Evolutionary conservation across 441 rosid species (phyloP).

Genomic region (Erodium chrysanthum): DNA sequence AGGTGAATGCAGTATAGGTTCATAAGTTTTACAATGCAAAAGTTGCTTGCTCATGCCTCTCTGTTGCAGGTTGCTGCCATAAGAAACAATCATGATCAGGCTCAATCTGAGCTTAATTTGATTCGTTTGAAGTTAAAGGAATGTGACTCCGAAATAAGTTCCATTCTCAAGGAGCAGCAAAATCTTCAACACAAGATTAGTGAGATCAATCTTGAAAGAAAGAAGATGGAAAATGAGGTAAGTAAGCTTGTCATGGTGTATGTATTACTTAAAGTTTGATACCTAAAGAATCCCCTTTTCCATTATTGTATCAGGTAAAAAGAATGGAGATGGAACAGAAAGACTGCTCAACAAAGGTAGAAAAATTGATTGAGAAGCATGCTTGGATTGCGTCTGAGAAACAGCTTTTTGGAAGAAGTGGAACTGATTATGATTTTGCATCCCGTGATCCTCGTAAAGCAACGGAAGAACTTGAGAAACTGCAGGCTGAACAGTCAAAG

Average conservation of each 20-base stretch:
- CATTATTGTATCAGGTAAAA: conserved; percentile 42
- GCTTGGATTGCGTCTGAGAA: conserved; percentile 92
- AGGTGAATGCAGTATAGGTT: conserved; percentile 38
- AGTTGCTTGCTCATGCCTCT: conserved; percentile 18
- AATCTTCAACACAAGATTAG: conserved; percentile 55
- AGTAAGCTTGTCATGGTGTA: conserved; percentile 2
- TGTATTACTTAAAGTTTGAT: conserved; percentile 13
- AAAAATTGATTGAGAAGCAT: conserved; percentile 84
- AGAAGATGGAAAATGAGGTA: conserved; percentile 98
- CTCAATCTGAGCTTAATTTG: conserved; percentile 56
- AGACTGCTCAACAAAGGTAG: conserved; percentile 75
- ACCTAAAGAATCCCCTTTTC: conserved; percentile 3
- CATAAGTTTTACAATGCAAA: conserved; percentile 8
- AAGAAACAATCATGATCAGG: conserved; percentile 48
- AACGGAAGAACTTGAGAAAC: conserved; percentile 68
- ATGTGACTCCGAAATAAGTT: conserved; percentile 79
- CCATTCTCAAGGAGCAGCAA: conserved; percentile 60
- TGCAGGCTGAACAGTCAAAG: conserved; percentile 92
- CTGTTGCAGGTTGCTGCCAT: conserved; percentile 51
- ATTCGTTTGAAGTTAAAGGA: conserved; percentile 81
- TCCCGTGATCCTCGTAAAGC: conserved; percentile 66
- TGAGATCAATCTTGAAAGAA: conserved; percentile 77
- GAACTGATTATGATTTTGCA: conserved; percentile 89
- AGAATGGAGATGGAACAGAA: conserved; percentile 89
- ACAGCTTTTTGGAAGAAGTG: conserved; percentile 85